phyloP scores from a whole-genome alignment of 2,329 filamentous ascomycete species.

The Nigrospora sphaerica region DNA sequence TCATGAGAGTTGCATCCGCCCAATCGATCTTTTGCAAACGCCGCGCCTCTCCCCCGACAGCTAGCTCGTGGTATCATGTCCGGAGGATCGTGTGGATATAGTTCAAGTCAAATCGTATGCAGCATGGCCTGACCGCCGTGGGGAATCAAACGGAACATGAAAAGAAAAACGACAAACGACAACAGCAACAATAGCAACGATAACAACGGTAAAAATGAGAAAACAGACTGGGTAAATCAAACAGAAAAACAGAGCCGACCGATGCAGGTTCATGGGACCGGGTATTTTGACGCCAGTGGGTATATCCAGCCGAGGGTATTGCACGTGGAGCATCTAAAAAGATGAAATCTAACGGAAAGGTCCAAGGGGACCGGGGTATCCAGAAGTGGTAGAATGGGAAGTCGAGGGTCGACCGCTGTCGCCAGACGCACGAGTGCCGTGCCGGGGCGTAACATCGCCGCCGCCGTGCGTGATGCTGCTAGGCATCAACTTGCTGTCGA shows the following conservation, averaged over 20 bases:
- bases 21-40: constrained; percentile 21
- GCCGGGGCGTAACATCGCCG: constrained; percentile 77
- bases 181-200: constrained; percentile 7
- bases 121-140: constrained; percentile 14
- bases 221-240: constrained; percentile 19
- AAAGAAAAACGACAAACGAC: constrained; percentile 9
- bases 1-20: constrained; percentile 19
- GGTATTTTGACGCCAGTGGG: constrained; percentile 54
- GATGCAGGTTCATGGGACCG: constrained; percentile 34
- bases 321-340: constrained; percentile 42
- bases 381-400: constrained; percentile 91
- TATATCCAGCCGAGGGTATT: constrained; percentile 58
- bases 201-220: constrained; percentile 15
- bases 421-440: constrained; percentile 75
- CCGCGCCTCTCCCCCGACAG: constrained; percentile 19
- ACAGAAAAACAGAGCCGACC: constrained; percentile 34
- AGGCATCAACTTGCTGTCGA: constrained; percentile 53
- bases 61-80: constrained; percentile 25
- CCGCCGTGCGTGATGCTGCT: constrained; percentile 58
- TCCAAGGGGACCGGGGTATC: constrained; percentile 90
- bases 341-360: constrained; percentile 72
- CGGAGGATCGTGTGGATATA: constrained; percentile 22
- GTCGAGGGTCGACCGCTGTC: constrained; percentile 90
- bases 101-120: constrained; percentile 21
- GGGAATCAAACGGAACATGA: constrained; percentile 14